Conservation (phyloP, 257 asterid species). For the Primulina eburnea region DNA sequence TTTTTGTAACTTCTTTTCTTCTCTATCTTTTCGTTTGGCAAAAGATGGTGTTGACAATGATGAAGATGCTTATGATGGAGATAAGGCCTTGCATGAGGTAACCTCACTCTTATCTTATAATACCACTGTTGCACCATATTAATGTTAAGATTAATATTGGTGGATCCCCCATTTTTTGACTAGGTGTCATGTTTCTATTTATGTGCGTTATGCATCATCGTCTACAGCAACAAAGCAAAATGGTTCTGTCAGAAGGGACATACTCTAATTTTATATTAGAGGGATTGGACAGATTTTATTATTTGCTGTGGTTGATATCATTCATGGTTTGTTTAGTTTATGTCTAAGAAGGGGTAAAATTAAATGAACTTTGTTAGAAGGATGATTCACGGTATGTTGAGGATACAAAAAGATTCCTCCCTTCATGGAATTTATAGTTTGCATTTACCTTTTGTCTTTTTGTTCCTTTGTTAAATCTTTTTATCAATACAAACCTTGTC, state of each 20-base stretch:
- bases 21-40: slow-evolving; percentile 28
- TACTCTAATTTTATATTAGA: neutral
- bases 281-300: neutral
- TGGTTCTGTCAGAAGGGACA: neutral
- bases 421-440: neutral
- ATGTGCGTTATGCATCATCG: neutral
- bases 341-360: slow-evolving; percentile 3
- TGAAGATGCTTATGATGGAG: slow-evolving; percentile 27
- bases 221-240: neutral
- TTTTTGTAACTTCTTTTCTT: neutral
- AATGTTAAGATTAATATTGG: slow-evolving; percentile 2
- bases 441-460: neutral
- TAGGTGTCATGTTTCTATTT: neutral
- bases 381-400: neutral
- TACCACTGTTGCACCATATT: slow-evolving; percentile 11
- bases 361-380: neutral
- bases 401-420: neutral
- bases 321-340: neutral
- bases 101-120: slow-evolving; percentile 13
- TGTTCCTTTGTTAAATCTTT: neutral
- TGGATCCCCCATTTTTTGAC: slow-evolving; percentile 8
- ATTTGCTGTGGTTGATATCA: slow-evolving; percentile 4
- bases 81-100: slow-evolving; percentile 34
- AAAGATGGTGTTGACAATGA: slow-evolving; percentile 40
- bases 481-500: neutral